Evolutionary conservation across 2,329 filamentous ascomycete genomes (phyloP).

Genomic region (Botrytis hyacinthi): DNA sequence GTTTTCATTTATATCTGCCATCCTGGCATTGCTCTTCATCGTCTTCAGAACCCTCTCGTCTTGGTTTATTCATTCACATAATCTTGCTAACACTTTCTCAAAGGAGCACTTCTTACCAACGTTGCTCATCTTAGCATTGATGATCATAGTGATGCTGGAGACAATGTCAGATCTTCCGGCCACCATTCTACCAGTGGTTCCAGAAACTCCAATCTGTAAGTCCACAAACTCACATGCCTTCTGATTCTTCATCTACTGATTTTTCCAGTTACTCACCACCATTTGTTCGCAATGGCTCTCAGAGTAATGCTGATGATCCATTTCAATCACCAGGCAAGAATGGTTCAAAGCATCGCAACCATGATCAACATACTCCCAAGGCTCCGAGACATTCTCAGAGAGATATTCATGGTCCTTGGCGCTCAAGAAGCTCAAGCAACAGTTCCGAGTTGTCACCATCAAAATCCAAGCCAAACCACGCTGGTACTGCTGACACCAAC

Average conservation of each 20-base stretch:
- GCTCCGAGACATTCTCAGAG: slow-evolving; percentile 26
- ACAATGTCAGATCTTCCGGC: slow-evolving; percentile 23
- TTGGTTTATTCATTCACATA: neutral
- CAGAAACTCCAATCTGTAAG: slow-evolving; percentile 29
- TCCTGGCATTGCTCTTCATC: too few species aligned
- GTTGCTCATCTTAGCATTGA: slow-evolving; percentile 23
- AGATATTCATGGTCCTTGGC: slow-evolving; percentile 33
- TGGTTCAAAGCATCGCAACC: slow-evolving; percentile 13
- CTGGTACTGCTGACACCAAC: slow-evolving; percentile 2
- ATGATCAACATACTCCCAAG: slow-evolving; percentile 31
- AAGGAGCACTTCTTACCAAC: slow-evolving; percentile 21
- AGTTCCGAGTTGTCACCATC: slow-evolving; percentile 23
- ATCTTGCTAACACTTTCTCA: slow-evolving; percentile 15
- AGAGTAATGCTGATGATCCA: slow-evolving; percentile 30
- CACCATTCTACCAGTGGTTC: slow-evolving; percentile 24
- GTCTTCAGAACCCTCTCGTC: neutral
- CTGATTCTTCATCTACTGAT: slow-evolving; percentile 5
- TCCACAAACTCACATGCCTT: neutral
- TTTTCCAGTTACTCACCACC: slow-evolving; percentile 33
- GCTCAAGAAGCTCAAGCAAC: slow-evolving; percentile 30
- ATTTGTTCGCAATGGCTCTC: slow-evolving; percentile 33
- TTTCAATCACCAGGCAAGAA: slow-evolving; percentile 28
- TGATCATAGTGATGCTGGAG: slow-evolving; percentile 25
- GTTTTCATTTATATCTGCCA: neutral
- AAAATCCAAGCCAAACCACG: slow-evolving; percentile 2